Conservation (phyloP, 768 basidiomycete species). For the Tubosaeta sp. region DNA sequence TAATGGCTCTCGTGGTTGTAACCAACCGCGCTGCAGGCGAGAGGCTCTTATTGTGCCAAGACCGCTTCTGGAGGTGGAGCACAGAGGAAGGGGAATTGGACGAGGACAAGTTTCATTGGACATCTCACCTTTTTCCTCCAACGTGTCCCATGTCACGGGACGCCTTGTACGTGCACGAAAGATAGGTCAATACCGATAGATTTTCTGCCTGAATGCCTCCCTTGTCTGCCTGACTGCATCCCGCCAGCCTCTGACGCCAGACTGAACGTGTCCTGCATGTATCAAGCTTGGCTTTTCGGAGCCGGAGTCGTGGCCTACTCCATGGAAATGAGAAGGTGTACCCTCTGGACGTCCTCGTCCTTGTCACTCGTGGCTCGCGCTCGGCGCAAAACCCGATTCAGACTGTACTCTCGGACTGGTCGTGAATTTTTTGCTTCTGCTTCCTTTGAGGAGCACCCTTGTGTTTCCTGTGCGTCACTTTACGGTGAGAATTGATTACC, state of each 20-base stretch:
- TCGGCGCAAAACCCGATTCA: conserved; percentile 13
- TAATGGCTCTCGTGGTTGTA: conserved; percentile 56
- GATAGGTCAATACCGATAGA: background rate
- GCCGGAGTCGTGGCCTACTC: background rate
- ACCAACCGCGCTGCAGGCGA: conserved; percentile 64
- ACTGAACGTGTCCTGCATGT: background rate
- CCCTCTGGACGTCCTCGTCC: background rate
- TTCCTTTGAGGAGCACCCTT: conserved; percentile 15
- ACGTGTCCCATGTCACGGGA: background rate
- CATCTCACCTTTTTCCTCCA: conserved; percentile 8
- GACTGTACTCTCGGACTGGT: conserved; percentile 11
- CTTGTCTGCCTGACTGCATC: too few relatives aligned
- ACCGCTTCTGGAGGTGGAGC: conserved; percentile 30
- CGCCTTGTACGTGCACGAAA: conserved; percentile 8
- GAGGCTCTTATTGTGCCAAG: conserved; percentile 33
- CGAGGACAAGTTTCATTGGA: conserved; percentile 11
- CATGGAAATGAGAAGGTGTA: conserved; percentile 12
- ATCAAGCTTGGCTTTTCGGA: background rate
- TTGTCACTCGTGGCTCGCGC: conserved; percentile 15
- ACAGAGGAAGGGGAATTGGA: conserved; percentile 42
- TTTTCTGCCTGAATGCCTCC: background rate
- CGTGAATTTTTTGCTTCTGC: conserved; percentile 13
- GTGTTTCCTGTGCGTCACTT: too few relatives aligned
- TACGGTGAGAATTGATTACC: too few relatives aligned
- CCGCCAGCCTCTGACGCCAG: too few relatives aligned